Conservation (phyloP, 23 red algal genomes). For the Agarophyton chilense region DNA sequence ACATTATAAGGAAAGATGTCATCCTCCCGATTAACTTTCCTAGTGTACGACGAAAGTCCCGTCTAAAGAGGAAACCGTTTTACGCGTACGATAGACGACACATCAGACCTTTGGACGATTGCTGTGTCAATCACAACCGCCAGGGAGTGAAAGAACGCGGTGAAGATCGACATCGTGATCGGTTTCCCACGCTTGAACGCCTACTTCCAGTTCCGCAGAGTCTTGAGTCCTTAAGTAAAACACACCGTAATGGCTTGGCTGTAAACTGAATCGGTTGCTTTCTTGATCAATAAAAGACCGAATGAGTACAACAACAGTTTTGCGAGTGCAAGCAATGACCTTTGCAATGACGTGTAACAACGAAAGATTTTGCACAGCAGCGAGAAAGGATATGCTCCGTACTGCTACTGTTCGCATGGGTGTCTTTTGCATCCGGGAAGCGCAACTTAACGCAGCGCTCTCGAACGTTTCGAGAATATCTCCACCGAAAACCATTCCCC, state of each 20-base stretch:
- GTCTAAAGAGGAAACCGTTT: too few species aligned
- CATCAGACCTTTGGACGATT: too few species aligned
- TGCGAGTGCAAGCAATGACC: background rate
- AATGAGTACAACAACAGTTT: background rate
- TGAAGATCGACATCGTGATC: background rate
- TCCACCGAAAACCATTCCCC: constrained; percentile 33
- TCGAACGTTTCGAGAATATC: constrained; percentile 47
- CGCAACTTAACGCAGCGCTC: constrained; percentile 14
- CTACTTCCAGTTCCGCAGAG: background rate
- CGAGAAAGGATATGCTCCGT: constrained; percentile 4
- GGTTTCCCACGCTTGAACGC: background rate
- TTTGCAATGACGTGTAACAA: background rate
- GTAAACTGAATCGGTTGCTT: constrained; percentile 1
- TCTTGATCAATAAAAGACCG: constrained; percentile 18
- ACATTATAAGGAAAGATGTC: too few species aligned
- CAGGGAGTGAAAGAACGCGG: background rate
- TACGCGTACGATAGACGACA: too few species aligned
- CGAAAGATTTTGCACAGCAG: background rate
- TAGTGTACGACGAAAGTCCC: too few species aligned
- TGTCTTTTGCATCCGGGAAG: background rate
- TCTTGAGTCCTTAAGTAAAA: background rate
- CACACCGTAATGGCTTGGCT: constrained; percentile 1
- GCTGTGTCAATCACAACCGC: too few species aligned
- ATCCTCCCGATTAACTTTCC: too few species aligned
- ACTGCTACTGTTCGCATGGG: background rate